Conservation (phyloP, 179 eudicot genomes). For the Carnegiea gigantea region DNA sequence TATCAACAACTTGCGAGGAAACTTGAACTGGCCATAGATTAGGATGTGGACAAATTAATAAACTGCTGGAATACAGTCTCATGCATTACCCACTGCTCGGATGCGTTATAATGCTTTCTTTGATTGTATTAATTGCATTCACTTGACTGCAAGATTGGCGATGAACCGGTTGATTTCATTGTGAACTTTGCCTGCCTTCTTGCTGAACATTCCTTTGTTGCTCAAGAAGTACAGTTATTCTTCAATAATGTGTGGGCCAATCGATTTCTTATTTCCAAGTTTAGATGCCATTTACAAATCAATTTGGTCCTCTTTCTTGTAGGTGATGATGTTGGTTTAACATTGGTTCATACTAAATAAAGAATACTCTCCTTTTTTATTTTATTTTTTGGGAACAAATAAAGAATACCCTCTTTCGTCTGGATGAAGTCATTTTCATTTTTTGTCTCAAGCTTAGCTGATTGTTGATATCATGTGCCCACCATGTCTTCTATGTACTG, state of each 20-base stretch:
- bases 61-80: neutral
- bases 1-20: neutral
- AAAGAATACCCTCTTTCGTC: neutral
- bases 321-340: neutral
- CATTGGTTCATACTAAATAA: neutral
- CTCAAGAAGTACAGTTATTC: neutral
- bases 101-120: neutral
- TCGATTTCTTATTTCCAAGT: neutral
- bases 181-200: neutral
- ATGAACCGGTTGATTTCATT: neutral
- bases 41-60: neutral
- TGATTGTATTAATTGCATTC: neutral
- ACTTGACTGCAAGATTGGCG: neutral
- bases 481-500: neutral
- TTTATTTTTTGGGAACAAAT: neutral
- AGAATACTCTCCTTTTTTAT: neutral
- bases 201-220: neutral
- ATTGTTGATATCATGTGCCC: neutral
- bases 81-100: neutral
- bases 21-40: neutral
- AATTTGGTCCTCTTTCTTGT: neutral
- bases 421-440: neutral
- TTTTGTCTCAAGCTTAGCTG: neutral
- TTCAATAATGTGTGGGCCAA: neutral
- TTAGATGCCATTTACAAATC: neutral